phyloP scores from a whole-genome alignment of 23 red algal genomes.

The Gracilaria gracilis region DNA sequence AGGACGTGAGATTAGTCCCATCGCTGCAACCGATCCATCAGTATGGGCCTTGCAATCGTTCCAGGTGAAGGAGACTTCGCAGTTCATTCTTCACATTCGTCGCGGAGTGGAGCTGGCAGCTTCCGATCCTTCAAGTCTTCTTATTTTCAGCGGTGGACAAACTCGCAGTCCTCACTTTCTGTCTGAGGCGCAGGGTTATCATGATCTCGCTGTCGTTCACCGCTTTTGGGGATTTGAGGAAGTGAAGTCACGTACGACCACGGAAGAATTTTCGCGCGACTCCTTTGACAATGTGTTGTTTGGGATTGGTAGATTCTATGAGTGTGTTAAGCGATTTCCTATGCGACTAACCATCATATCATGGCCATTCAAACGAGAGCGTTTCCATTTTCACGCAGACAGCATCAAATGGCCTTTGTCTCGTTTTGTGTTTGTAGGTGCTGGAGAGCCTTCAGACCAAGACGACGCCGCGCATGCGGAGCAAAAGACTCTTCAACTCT shows the following conservation, averaged over 20 bases:
- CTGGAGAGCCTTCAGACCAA: conserved; percentile 43
- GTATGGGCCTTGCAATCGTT: conserved; percentile 67
- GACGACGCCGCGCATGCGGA: conserved; percentile 25
- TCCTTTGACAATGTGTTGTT: conserved; percentile 90
- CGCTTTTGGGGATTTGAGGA: conserved; percentile 58
- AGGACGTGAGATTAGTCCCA: conserved; percentile 27
- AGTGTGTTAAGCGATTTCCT: conserved; percentile 59
- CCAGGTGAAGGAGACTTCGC: conserved; percentile 54
- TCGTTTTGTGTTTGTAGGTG: conserved; percentile 56
- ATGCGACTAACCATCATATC: conserved; percentile 63
- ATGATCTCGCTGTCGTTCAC: conserved; percentile 39
- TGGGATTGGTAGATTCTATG: conserved; percentile 73
- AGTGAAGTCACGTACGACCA: conserved; percentile 52
- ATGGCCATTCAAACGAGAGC: conserved; percentile 67
- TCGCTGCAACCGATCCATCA: conserved; percentile 23
- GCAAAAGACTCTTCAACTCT: conserved; percentile 14
- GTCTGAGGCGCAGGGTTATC: conserved; percentile 78
- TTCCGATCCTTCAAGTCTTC: conserved; percentile 44
- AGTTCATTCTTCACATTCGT: conserved; percentile 73
- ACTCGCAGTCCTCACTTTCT: conserved; percentile 52
- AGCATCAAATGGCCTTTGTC: conserved; percentile 68
- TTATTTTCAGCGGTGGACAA: conserved; percentile 86
- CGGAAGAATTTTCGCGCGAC: conserved; percentile 85
- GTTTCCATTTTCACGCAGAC: conserved; percentile 57
- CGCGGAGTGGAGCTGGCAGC: conserved; percentile 61